These are phyloP conservation scores for Ophiognomonia clavigignenti-juglandacearum DNA, from an alignment of 2,329 filamentous ascomycete species.

Conservation along the genomic window DNA sequence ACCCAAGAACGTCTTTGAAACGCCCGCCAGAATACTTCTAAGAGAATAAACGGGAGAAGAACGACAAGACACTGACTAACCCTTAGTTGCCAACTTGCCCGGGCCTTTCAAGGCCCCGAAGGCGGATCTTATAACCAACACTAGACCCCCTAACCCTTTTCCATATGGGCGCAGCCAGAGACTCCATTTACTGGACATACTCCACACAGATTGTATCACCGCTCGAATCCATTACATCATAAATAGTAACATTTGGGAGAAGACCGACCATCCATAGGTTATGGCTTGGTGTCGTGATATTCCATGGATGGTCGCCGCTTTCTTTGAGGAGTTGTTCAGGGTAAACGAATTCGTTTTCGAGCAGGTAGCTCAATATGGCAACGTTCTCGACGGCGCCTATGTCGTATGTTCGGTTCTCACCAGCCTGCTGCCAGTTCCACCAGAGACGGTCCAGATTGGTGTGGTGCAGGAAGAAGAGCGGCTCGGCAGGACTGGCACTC, in stretches of 20 bases:
- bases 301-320: neutral
- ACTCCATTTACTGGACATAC: neutral
- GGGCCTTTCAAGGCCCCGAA: no score
- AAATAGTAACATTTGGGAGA: constrained; percentile 6
- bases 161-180: no score
- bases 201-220: constrained; percentile 6
- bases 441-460: constrained; percentile 24
- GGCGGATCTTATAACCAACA: no score
- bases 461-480: constrained; percentile 27
- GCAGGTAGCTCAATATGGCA: neutral
- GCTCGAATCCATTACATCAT: constrained; percentile 8
- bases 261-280: constrained; percentile 6
- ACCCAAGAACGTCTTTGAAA: no score
- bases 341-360: neutral
- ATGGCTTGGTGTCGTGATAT: constrained; percentile 3
- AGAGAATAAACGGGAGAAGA: no score
- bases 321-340: neutral
- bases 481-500: constrained; percentile 27
- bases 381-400: constrained; percentile 17
- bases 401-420: constrained; percentile 19
- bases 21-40: no score
- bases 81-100: no score
- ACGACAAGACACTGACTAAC: no score
- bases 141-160: no score
- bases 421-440: constrained; percentile 24